Percentiles rank a stretch among this genome's conserved stretches.
Conservation (phyloP, 371 early-diverging fungal species). For the Apophysomyces trapeziformis region DNA sequence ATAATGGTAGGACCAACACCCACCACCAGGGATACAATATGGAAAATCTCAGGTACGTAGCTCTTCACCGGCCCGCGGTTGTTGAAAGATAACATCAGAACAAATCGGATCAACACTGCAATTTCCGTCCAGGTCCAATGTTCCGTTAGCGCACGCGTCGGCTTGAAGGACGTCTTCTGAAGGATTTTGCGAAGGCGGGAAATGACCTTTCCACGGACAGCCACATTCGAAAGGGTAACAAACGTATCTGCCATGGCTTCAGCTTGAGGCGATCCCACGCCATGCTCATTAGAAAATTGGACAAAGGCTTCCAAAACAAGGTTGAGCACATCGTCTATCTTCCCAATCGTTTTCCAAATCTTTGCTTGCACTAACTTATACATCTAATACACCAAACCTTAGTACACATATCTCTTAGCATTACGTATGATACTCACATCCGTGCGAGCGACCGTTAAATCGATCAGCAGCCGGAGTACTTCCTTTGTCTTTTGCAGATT, state of each 20-base stretch:
- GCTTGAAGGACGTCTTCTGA: slow-evolving; percentile 68
- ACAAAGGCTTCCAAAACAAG: slow-evolving; percentile 79
- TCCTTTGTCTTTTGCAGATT: slow-evolving; percentile 67
- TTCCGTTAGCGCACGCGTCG: slow-evolving; percentile 69
- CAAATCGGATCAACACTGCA: slow-evolving; percentile 81
- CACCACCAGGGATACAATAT: slow-evolving; percentile 76
- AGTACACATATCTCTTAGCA: background rate
- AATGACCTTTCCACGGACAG: slow-evolving; percentile 77
- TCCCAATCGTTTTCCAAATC: slow-evolving; percentile 80
- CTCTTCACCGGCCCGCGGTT: slow-evolving; percentile 66
- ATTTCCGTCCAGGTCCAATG: slow-evolving; percentile 88
- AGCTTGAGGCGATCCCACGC: slow-evolving; percentile 75
- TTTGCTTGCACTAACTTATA: slow-evolving; percentile 78
- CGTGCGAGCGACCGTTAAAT: slow-evolving; percentile 76
- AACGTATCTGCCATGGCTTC: slow-evolving; percentile 84
- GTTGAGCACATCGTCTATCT: slow-evolving; percentile 77
- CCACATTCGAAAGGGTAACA: slow-evolving; percentile 76
- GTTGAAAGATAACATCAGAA: slow-evolving; percentile 86
- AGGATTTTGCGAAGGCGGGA: slow-evolving; percentile 70
- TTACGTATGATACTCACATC: slow-evolving; percentile 44
- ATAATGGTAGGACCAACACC: slow-evolving; percentile 83
- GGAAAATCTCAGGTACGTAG: slow-evolving; percentile 82
- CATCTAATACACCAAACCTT: slow-evolving; percentile 40
- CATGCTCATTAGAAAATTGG: slow-evolving; percentile 74
- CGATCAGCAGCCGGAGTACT: slow-evolving; percentile 73